Percentiles rank a stretch among this genome's conserved stretches.
These are phyloP conservation scores for Boletus huronensis DNA, from an alignment of 768 basidiomycete genomes.

Conservation along the genomic window DNA sequence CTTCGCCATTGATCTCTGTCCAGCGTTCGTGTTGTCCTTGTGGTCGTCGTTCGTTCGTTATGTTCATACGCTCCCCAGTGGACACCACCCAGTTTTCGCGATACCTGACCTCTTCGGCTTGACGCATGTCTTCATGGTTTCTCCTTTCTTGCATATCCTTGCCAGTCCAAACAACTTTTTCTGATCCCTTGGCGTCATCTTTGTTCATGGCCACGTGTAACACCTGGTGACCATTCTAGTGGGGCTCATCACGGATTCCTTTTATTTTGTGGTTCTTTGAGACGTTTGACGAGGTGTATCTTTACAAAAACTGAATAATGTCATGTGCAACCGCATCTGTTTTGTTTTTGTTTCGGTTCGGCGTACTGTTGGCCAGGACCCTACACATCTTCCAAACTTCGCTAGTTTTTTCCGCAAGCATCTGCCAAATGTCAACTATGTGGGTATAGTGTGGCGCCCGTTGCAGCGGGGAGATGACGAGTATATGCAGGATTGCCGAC, in stretches of 20 bases:
- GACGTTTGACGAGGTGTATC: constrained; percentile 26
- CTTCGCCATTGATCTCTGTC: constrained; percentile 17
- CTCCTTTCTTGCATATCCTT: constrained; percentile 26
- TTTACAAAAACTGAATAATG: constrained; percentile 20
- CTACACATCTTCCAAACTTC: no score
- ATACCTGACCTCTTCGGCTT: constrained; percentile 16
- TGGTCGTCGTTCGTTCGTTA: constrained; percentile 12
- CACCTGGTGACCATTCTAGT: constrained; percentile 7
- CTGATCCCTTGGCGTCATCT: background rate
- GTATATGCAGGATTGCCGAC: no score
- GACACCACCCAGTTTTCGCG: constrained; percentile 5
- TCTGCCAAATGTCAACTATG: background rate
- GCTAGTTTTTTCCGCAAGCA: background rate
- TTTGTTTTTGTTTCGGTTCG: no score
- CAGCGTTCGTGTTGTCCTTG: constrained; percentile 13
- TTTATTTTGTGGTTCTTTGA: constrained; percentile 10
- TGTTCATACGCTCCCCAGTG: constrained; percentile 11
- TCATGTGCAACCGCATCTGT: background rate
- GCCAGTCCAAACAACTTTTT: background rate
- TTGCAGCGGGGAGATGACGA: no score
- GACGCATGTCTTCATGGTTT: constrained; percentile 4
- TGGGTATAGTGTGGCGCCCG: background rate
- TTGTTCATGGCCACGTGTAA: constrained; percentile 1
- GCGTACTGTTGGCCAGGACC: no score
- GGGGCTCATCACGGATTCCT: constrained; percentile 10